Evolutionary conservation across 2,329 filamentous ascomycete species (phyloP).

Genomic region (Blastomyces silverae): DNA sequence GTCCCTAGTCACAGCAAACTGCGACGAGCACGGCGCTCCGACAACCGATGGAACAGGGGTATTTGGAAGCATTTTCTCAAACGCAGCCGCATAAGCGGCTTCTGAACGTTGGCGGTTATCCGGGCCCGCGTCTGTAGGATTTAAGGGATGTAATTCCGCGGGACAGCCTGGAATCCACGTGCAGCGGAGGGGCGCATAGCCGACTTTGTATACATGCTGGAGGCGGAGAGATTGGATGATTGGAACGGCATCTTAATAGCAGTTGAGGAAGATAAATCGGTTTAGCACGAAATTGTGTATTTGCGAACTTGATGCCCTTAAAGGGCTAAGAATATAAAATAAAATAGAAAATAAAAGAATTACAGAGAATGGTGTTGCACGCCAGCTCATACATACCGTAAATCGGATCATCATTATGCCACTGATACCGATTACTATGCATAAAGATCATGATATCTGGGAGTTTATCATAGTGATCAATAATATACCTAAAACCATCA

Average conservation of each 20-base stretch:
- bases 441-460: constrained; percentile 41
- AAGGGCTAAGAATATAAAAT: neutral
- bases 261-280: neutral
- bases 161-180: constrained; percentile 50
- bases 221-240: constrained; percentile 47
- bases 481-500: constrained; percentile 34
- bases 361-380: neutral
- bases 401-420: constrained; percentile 50
- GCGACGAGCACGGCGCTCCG: constrained; percentile 50
- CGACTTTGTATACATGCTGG: constrained; percentile 44
- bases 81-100: constrained; percentile 46
- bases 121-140: constrained; percentile 32
- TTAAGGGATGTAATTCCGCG: constrained; percentile 39
- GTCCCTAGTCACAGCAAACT: constrained; percentile 48
- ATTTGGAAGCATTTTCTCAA: constrained; percentile 44
- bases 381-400: constrained; percentile 30
- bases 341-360: neutral
- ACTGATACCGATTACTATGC: constrained; percentile 39
- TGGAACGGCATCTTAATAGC: constrained; percentile 40
- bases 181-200: constrained; percentile 52
- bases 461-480: constrained; percentile 39
- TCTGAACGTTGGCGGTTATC: constrained; percentile 44
- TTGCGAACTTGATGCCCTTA: neutral
- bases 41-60: constrained; percentile 39
- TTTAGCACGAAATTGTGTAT: neutral